phyloP scores from a whole-genome alignment of 2,329 filamentous ascomycete genomes.

The Aphanocladium album region DNA sequence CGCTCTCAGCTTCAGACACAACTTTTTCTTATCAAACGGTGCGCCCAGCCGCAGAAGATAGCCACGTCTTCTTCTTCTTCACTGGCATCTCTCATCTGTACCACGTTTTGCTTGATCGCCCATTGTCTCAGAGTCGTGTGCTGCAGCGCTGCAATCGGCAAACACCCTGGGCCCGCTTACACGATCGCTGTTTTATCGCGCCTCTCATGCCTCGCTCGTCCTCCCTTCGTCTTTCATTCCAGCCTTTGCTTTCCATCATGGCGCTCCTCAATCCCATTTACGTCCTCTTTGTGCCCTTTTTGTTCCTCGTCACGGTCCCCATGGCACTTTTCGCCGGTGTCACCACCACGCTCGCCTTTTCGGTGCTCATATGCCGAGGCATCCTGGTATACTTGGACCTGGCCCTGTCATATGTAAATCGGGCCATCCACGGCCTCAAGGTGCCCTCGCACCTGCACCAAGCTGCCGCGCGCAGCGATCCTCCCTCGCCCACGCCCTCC shows the following conservation, averaged over 20 bases:
- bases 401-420: constrained; percentile 51
- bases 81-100: too few species aligned
- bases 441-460: constrained; percentile 25
- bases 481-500: constrained; percentile 14
- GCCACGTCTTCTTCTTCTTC: neutral
- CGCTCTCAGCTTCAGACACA: neutral
- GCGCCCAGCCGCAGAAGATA: neutral
- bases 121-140: neutral
- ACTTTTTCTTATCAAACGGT: neutral
- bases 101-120: too few species aligned
- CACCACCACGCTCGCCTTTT: constrained; percentile 58
- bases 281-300: constrained; percentile 54
- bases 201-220: constrained; percentile 16
- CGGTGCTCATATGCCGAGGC: constrained; percentile 56
- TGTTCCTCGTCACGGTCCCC: constrained; percentile 58
- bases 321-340: constrained; percentile 58
- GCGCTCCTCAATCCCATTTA: constrained; percentile 50
- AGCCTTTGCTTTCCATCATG: constrained; percentile 33
- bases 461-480: constrained; percentile 17
- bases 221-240: constrained; percentile 1
- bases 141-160: neutral
- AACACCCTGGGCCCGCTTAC: neutral
- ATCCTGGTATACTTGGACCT: constrained; percentile 60
- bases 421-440: constrained; percentile 43
- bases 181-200: neutral